Base-by-base conservation (phyloP, 2,329 filamentous ascomycete species). In the Pseudogymnoascus sp. region DNA sequence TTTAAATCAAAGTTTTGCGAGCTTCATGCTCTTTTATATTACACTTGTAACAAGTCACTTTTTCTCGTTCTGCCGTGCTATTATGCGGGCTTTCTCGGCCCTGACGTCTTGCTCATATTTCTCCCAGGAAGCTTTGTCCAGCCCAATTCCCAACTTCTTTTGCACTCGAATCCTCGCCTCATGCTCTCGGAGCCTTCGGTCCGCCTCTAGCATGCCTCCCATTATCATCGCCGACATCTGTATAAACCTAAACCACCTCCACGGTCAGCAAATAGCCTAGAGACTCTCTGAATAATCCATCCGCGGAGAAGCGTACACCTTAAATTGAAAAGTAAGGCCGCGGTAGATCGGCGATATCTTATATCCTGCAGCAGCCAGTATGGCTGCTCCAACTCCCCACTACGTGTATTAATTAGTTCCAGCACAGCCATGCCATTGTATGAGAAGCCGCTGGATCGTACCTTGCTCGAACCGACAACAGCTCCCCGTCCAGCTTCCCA, bases 211-310 rank as follows among this genome's bases (percentile, higher is more conserved):
- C 81, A 90, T 89, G 70, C 85, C 82, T 47, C 90, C 90, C 35
- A 91, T 71, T n/a, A 89, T 86, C 89, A 93, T 93, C 65, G 86
- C 87, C n/a, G 87, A 90, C 87, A 92, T 91, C 74, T 92, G 89
- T 14, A 93, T 78, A 72, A 91, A 93, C 31, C 90, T 93, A 70
- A 59, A 35, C 60, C 26, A 35, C 61, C 38, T 50, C n/a, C n/a
- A 61, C n/a, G 1, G n/a, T 61, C 19, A 61, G 59, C 59, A 61
- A 40, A n/a, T 35, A 16, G 33, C 33, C 10, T 7, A 6, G 5
- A 26, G 14, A 56, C 19, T 35, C n/a, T 29, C 7, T 8, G 56
- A 63, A 63, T 65, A 47, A 19, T 29, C 61, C 59, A 19, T 59
- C 38, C 59, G 42, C 53, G 35, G 33, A 29, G 21, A 60, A 60